Evolutionary conservation across 345 rosid species (phyloP).

Genomic region (Clausena lansium): DNA sequence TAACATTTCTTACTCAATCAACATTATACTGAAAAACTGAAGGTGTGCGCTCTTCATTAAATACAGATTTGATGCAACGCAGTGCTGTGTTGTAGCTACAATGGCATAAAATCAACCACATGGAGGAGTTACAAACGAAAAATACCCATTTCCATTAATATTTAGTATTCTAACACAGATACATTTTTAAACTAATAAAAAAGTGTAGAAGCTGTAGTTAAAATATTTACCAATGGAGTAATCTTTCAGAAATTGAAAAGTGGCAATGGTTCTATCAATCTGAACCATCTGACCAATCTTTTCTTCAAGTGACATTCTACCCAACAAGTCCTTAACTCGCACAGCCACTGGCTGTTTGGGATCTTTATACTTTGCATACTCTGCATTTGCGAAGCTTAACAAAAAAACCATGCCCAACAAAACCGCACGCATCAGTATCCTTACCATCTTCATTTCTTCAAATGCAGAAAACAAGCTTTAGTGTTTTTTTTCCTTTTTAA

Average conservation of each 20-base stretch:
- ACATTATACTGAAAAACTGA: not conserved
- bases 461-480: not conserved
- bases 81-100: too few relatives aligned
- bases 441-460: not conserved
- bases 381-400: slow-evolving; percentile 16
- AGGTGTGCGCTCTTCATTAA: too few relatives aligned
- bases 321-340: slow-evolving; percentile 41
- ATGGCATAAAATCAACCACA: too few relatives aligned
- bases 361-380: slow-evolving; percentile 46
- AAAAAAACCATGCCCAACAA: not conserved
- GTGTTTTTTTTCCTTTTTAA: not conserved
- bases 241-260: slow-evolving; percentile 41
- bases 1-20: not conserved
- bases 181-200: not conserved
- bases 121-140: not conserved
- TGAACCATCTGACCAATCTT: slow-evolving; percentile 68
- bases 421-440: slow-evolving; percentile 1
- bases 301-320: slow-evolving; percentile 52
- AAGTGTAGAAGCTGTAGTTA: not conserved
- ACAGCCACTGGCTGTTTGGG: slow-evolving; percentile 40
- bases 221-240: slow-evolving; percentile 40
- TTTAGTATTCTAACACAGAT: not conserved
- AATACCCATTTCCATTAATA: not conserved
- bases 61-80: too few relatives aligned
- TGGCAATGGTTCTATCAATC: slow-evolving; percentile 47